Evolutionary conservation across 2,329 filamentous ascomycete genomes (phyloP), one percentile per base, ranked within the genome.

Genomic region (Rhytidhysteron rufulum): DNA sequence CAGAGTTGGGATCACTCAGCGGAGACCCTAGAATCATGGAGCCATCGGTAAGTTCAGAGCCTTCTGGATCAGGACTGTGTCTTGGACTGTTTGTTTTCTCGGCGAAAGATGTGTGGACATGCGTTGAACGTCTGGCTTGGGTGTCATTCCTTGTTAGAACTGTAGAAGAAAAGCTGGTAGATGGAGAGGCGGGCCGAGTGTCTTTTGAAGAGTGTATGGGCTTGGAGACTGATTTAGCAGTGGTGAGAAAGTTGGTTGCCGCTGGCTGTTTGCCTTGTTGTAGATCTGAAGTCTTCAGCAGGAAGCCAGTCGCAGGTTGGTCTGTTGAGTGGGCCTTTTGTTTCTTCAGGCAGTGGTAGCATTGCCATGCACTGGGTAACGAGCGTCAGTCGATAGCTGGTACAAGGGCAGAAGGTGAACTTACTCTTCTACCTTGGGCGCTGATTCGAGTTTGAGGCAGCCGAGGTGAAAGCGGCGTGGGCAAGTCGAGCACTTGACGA

Each of bases 401-500:
- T 5, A 5, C 17, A 33, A 5, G 3, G 9, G 21, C 16, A 15
- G 21, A 24, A n/a, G n/a, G n/a, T n/a, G n/a, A 24, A 25, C 34
- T 15, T 36, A 36, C 34, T 21, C 34, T 8, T 5, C 6, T 15
- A 15, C n/a, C n/a, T 16, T 25, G 16, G 19, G 10, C 24, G 13
- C n/a, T 6, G 18, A 10, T 24, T 18, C 11, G 29, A 59, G 59
- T 24, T 45, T 55, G 37, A 60, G 57, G 39, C 65, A 68, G 15
- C 55, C 53, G 27, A 57, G 51, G 43, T 69, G 67, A 38, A 63
- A 69, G 5, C 45, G 44, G 18, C 56, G 53, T 4, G 40, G 40
- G 44, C 67, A 69, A 4, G 47, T 47, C n/a, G 51, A 43, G 42
- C 67, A 69, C 2, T 37, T 32, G 10, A 63, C 47, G 3, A 68